Evolutionary conservation across 352 stramenopile species (phyloP).

Genomic region (Phytophthora kernoviae): DNA sequence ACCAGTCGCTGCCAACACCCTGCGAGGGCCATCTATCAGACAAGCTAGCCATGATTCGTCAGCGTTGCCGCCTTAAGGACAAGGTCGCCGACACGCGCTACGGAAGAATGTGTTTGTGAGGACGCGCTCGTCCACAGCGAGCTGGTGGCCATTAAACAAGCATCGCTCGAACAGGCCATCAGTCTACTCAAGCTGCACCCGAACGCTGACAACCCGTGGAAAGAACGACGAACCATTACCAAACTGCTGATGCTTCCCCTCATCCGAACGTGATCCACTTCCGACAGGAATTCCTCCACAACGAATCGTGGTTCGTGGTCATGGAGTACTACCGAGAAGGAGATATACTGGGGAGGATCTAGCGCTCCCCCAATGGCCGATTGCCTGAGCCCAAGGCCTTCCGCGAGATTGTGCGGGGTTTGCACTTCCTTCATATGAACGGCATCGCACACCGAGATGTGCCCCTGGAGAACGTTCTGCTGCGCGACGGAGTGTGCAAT

Average conservation of each 20-base stretch:
- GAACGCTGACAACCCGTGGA: constrained; percentile 54
- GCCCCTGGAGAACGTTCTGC: constrained; percentile 47
- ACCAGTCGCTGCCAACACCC: neutral
- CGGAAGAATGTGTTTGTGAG: constrained; percentile 47
- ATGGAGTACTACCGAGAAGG: constrained; percentile 59
- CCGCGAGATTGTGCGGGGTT: constrained; percentile 34
- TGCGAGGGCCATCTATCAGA: neutral
- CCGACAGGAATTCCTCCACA: constrained; percentile 47
- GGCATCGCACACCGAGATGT: constrained; percentile 50
- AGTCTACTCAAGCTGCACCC: constrained; percentile 23
- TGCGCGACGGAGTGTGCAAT: constrained; percentile 11
- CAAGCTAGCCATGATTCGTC: constrained; percentile 13
- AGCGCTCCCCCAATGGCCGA: constrained; percentile 24
- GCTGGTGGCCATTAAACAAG: constrained; percentile 58
- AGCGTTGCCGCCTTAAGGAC: constrained; percentile 15
- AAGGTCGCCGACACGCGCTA: constrained; percentile 43
- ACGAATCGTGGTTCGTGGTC: constrained; percentile 50
- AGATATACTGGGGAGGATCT: constrained; percentile 46
- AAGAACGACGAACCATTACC: constrained; percentile 32
- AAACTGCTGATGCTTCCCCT: constrained; percentile 26
- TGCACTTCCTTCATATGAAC: constrained; percentile 39
- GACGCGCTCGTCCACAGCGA: constrained; percentile 29
- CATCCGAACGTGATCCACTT: constrained; percentile 56
- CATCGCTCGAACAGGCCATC: constrained; percentile 34
- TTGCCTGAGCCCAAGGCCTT: constrained; percentile 35